These are phyloP conservation scores for Salvia miltiorrhiza DNA, from an alignment of 257 asterid species.

Conservation along the genomic window DNA sequence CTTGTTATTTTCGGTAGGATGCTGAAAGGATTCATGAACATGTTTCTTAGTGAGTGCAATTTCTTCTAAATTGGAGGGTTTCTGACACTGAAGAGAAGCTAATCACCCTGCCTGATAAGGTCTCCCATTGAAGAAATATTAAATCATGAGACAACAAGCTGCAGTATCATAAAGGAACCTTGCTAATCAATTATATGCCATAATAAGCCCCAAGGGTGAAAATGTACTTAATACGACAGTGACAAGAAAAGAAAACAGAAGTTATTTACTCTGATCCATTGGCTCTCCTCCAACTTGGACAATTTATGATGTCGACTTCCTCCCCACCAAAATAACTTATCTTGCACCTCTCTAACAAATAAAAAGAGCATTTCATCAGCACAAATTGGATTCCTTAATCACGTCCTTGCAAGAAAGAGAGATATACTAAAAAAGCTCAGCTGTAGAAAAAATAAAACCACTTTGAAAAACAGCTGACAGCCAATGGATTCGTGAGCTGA, in stretches of 20 bases:
- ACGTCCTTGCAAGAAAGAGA: background rate
- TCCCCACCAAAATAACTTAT: conserved; percentile 27
- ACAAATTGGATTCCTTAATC: background rate
- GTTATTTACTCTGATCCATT: conserved; percentile 68
- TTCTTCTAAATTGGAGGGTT: background rate
- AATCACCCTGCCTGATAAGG: background rate
- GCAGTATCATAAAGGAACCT: background rate
- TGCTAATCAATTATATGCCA: background rate
- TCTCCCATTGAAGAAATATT: background rate
- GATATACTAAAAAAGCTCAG: background rate
- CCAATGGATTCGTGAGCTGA: background rate
- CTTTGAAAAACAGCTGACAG: background rate
- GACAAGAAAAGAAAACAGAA: conserved; percentile 14
- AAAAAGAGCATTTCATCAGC: conserved; percentile 10
- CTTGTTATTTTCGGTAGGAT: background rate
- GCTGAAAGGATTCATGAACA: background rate
- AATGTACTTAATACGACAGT: background rate
- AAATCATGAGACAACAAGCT: background rate
- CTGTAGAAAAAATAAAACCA: background rate
- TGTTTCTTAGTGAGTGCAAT: background rate
- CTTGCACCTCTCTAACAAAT: conserved; percentile 29
- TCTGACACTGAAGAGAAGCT: background rate
- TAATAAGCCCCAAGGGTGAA: background rate
- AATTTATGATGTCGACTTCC: conserved; percentile 11
- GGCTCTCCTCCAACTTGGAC: conserved; percentile 22